Percentiles rank a stretch among this genome's conserved stretches.
These are phyloP conservation scores for Leishmania gerbilli DNA, from an alignment of 208 protist species.

Conservation along the genomic window DNA sequence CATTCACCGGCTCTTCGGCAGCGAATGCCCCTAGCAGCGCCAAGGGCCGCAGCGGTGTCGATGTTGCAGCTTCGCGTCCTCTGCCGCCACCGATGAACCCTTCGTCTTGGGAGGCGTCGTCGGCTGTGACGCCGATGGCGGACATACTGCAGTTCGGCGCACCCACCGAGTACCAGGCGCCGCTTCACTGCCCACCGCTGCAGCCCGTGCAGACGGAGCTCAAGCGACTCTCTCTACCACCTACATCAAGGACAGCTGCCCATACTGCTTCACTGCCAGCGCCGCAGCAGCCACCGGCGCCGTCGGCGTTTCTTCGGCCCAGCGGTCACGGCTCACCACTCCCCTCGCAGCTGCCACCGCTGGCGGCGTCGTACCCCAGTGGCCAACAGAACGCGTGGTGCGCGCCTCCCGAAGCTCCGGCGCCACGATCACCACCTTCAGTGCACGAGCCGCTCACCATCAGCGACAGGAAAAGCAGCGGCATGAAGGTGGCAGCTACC, in stretches of 20 bases:
- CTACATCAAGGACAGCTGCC: background rate
- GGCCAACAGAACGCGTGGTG: conserved; percentile 10
- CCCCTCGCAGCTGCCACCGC: background rate
- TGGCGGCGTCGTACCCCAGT: conserved; percentile 3
- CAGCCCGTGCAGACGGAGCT: background rate
- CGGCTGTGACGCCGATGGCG: background rate
- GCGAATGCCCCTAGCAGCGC: background rate
- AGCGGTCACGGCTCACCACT: background rate
- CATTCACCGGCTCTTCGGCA: background rate
- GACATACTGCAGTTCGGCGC: background rate
- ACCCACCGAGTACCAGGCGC: background rate
- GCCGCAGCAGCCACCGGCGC: background rate
- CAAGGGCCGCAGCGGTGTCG: background rate
- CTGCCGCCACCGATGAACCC: conserved; percentile 9
- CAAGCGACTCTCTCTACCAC: background rate
- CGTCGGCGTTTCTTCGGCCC: background rate
- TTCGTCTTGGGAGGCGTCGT: background rate
- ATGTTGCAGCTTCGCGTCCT: background rate
- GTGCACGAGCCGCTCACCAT: conserved; percentile 23
- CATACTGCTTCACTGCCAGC: background rate
- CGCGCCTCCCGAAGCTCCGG: background rate
- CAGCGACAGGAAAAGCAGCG: background rate
- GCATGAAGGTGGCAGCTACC: conserved; percentile 21
- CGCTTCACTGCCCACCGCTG: background rate
- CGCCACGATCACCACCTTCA: conserved; percentile 4